Base-by-base conservation (phyloP, 2,329 filamentous ascomycete genomes). In the Amauroascus niger region DNA sequence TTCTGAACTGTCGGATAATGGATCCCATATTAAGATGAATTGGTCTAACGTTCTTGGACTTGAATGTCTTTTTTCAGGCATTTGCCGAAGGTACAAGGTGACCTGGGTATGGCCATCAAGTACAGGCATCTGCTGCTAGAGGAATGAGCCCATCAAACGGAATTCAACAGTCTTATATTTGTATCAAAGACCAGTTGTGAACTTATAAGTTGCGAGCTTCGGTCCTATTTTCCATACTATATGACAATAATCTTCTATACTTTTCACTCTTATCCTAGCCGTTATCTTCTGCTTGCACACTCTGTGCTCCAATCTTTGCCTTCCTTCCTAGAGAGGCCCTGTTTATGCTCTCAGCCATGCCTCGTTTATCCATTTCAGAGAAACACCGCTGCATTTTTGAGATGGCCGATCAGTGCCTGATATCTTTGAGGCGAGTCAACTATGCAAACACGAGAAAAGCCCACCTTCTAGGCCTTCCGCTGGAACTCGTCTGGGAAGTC, bases 391-490 rank as follows among this genome's bases (percentile, higher is more conserved):
- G 28, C 24, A 30, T 45, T 7, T 13, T 45, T 7, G 14, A 45
- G 11, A n/a, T 45, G 13, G 41, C 41, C 8, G 41, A 45, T 6
- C 41, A 45, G 11, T 46, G 32, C 22, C 41, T 30, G 24, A 6
- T 2, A 28, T 18, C 20, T 18, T 16, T 28, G 6, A 28, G 33
- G 16, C n/a, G 16, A 18, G 6, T 11, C 3, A 52, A 52, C 33
- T 2, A 39, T 39, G 32, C 18, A 3, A 52, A 46, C 6, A 6
- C 41, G 11, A 9, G 14, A 16, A n/a, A 39, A 37, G 11, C 50
- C n/a, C 50, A 52, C 40, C 20, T 52, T 30, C n/a, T 52, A 28
- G 50, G 50, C 11, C 40, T 52, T 14, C 50, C 41, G 8, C 11
- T 52, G 16, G 50, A 52, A 20, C 40, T 52, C n/a, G 0, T 52